Evolutionary conservation across 2,329 filamentous ascomycete species (phyloP), one percentile per base, ranked within the genome.

Genomic region (Penicillium thymicola): DNA sequence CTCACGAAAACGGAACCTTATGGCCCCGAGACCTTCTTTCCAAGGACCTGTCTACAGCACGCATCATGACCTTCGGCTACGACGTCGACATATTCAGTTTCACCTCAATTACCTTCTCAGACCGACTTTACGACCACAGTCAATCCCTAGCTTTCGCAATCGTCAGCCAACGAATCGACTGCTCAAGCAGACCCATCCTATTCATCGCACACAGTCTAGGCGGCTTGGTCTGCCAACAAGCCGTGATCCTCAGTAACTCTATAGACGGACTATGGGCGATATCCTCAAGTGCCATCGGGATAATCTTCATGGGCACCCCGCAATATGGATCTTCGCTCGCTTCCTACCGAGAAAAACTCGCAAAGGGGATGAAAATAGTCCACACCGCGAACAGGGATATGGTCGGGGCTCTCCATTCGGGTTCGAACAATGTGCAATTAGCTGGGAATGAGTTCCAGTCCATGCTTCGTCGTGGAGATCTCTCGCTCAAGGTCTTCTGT

Each of bases 291-390:
- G 72, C 69, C 0, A 58, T 59, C 7, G 72, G 67, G 4, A 69
- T 76, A 41, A 52, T 67, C 2, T 76, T 76, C 54, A 64, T 76
- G 30, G 74, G 74, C 2, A 76, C 74, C 36, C 72, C 72, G 1
- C 72, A 76, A 51, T 58, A 64, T 8, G 73, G 73, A 0, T 63
- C 70, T 4, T 49, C 52, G 4, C 38, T 59, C 6, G 59, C 59
- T 1, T 43, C 28, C 3, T 46, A 55, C 9, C 16, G 47, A 4
- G 53, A 58, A 27, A 55, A 55, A 23, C 47, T 60, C 10, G 50
- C 49, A 0, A 55, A 30, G 4, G 40, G 51, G 7, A 42, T 58
- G 7, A 42, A 47, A 0, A 37, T 52, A 30, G 25, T 46, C 8
- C 51, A 47, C 9, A 37, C 34, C 3, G 40, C 56, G 1, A 51